Percentiles rank a stretch among this genome's conserved stretches.
Evolutionary conservation across 768 basidiomycete genomes (phyloP).

Genomic region (Boletus sensibilis): DNA sequence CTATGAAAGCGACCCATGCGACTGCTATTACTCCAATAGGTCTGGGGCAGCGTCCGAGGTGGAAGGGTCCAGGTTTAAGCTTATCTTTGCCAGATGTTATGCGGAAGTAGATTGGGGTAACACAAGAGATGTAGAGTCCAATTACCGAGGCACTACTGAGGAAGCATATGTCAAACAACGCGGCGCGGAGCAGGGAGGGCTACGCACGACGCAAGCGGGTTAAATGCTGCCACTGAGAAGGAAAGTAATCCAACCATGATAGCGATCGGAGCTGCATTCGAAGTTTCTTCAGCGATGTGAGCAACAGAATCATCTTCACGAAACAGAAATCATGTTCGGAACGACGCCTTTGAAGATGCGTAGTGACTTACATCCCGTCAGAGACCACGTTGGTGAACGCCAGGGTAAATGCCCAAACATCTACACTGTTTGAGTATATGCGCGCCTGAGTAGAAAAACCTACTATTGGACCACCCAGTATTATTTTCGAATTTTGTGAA

Average conservation of each 20-base stretch:
- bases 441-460: too few species aligned
- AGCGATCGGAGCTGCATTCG: too few species aligned
- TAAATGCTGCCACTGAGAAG: constrained; percentile 35
- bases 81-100: constrained; percentile 34
- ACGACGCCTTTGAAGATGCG: too few species aligned
- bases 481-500: too few species aligned
- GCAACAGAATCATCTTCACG: too few species aligned
- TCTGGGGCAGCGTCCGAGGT: constrained; percentile 30
- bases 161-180: neutral
- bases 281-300: too few species aligned
- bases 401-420: too few species aligned
- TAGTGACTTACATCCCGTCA: too few species aligned
- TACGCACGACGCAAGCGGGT: constrained; percentile 37
- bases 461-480: too few species aligned
- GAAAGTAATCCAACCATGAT: constrained; percentile 31
- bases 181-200: neutral
- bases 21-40: constrained; percentile 32
- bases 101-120: constrained; percentile 38
- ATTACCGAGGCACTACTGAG: constrained; percentile 30
- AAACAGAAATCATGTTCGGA: too few species aligned
- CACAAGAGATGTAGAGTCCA: constrained; percentile 38
- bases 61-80: constrained; percentile 36
- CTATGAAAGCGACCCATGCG: constrained; percentile 34
- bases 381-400: too few species aligned
- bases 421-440: too few species aligned